Conservation (phyloP, 164 flowering plant species). For the Sedum album region DNA sequence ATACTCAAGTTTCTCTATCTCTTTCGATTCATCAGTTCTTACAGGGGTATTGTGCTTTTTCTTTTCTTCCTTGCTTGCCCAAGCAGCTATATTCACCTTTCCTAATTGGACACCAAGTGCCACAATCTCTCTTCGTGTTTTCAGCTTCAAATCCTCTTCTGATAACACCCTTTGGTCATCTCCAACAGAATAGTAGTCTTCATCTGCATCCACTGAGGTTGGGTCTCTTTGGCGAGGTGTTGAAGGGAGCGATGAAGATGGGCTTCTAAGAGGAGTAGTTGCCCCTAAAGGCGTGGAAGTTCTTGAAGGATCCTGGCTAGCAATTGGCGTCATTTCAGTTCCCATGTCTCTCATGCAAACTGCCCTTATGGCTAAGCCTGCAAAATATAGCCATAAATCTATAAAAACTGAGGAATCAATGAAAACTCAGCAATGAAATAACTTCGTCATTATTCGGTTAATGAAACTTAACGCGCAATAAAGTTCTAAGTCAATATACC, state of each 20-base stretch:
- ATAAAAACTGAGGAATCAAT: background rate
- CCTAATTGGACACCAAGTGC: conserved; percentile 91
- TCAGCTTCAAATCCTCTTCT: conserved; percentile 62
- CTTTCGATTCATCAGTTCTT: conserved; percentile 25
- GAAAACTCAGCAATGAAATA: background rate
- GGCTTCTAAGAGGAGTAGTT: conserved; percentile 75
- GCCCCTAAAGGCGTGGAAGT: conserved; percentile 75
- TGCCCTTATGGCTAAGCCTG: conserved; percentile 51
- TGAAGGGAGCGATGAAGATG: conserved; percentile 73
- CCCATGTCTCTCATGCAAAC: conserved; percentile 95
- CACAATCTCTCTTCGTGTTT: conserved; percentile 75
- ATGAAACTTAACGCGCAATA: background rate
- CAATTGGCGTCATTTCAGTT: conserved; percentile 88
- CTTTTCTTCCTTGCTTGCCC: conserved; percentile 84
- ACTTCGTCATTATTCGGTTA: background rate
- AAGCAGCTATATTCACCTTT: conserved; percentile 85
- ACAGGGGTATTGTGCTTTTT: conserved; percentile 24
- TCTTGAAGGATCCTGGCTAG: conserved; percentile 90
- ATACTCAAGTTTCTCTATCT: conserved; percentile 38
- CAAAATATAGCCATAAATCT: conserved; percentile 9
- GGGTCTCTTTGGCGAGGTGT: conserved; percentile 63
- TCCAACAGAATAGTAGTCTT: conserved; percentile 20
- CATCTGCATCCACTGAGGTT: conserved; percentile 42
- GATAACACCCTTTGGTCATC: conserved; percentile 40
- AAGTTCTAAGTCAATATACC: conserved; percentile 20